Evolutionary conservation across 1,284 basidiomycete genomes (phyloP).

Genomic region (Sphaerobolus stellatus): DNA sequence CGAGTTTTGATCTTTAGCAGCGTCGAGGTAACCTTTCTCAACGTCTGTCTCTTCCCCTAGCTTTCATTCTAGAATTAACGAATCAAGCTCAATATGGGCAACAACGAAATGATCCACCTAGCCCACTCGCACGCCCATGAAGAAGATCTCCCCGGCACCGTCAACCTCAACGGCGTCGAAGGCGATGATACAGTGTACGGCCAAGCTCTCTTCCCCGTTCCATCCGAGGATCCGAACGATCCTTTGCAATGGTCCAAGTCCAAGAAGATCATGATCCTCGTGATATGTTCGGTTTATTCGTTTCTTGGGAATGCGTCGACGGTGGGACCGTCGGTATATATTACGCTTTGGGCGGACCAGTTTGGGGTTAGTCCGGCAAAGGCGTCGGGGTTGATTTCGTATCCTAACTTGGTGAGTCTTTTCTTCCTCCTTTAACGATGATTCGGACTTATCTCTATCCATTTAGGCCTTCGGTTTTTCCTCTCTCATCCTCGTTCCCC

Average conservation of each 20-base stretch:
- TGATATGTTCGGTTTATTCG: constrained; percentile 11
- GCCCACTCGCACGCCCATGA: constrained; percentile 10
- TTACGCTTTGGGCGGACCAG: constrained; percentile 5
- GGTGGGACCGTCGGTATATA: constrained; percentile 11
- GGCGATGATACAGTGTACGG: constrained; percentile 10
- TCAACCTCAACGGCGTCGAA: constrained; percentile 12
- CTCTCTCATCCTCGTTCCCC: constrained; percentile 9
- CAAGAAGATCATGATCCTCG: constrained; percentile 12
- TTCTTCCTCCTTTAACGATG: not conserved
- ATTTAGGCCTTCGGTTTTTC: constrained; percentile 3
- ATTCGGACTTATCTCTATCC: not conserved
- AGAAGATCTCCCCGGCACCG: constrained; percentile 11
- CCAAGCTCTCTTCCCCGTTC: constrained; percentile 13
- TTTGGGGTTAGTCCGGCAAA: constrained; percentile 4
- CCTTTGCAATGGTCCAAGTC: constrained; percentile 11
- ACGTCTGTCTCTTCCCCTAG: not conserved
- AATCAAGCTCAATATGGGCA: not conserved
- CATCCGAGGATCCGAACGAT: constrained; percentile 12
- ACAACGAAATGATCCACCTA: not conserved
- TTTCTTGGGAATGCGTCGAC: constrained; percentile 10
- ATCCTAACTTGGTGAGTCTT: constrained; percentile 5
- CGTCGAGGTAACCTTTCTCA: not conserved
- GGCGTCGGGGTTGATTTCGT: constrained; percentile 10
- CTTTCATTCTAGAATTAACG: no score
- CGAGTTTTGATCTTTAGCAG: no score